Evolutionary conservation across 140 eudicot species (phyloP).

Genomic region (Flaveria floridana): DNA sequence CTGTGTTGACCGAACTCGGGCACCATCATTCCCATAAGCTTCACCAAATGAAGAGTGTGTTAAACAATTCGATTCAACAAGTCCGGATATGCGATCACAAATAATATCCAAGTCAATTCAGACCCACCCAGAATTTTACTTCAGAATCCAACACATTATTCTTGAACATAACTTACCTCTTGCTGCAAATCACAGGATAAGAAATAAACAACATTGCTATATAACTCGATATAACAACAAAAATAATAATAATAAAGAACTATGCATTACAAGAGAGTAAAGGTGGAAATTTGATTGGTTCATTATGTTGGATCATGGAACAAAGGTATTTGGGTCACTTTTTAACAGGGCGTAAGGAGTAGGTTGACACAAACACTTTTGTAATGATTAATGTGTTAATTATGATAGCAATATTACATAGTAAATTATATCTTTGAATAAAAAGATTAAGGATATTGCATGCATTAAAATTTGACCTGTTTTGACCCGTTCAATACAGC

Average conservation of each 20-base stretch:
- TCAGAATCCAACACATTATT: constrained; percentile 67
- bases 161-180: constrained; percentile 96
- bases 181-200: constrained; percentile 58
- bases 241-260: background rate
- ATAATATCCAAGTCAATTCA: constrained; percentile 56
- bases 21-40: constrained; percentile 85
- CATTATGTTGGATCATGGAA: background rate
- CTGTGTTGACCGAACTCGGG: constrained; percentile 59
- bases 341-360: background rate
- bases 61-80: constrained; percentile 56
- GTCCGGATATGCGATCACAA: constrained; percentile 40
- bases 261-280: background rate
- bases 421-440: no score
- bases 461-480: no score
- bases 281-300: background rate
- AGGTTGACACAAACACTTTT: background rate
- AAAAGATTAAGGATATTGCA: no score
- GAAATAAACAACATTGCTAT: constrained; percentile 41
- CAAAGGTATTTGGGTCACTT: background rate
- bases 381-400: no score
- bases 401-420: no score
- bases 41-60: constrained; percentile 83
- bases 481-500: no score
- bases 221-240: background rate
- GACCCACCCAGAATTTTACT: constrained; percentile 62